Evolutionary conservation across 169 alveolate species (phyloP).

Genomic region (Plasmodium adleri): DNA sequence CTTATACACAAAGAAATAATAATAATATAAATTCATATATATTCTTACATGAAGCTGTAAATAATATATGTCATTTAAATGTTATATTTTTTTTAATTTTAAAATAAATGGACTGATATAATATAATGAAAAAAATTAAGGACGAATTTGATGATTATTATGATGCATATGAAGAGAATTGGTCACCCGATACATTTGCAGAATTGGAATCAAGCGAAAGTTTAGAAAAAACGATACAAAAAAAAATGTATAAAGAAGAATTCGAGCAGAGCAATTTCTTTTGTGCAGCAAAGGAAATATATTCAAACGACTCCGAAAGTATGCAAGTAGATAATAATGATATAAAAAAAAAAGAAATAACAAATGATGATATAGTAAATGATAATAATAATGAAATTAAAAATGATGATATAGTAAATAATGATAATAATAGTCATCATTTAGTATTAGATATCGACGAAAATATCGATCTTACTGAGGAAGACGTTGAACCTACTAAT

Average conservation of each 20-base stretch:
- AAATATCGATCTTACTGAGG: no score
- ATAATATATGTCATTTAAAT: no score
- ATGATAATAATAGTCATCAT: neutral
- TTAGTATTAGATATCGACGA: neutral
- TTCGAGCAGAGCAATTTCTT: slow-evolving; percentile 43
- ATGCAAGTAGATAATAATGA: slow-evolving; percentile 18
- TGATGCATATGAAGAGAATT: slow-evolving; percentile 57
- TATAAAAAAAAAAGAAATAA: neutral
- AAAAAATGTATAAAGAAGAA: slow-evolving; percentile 60
- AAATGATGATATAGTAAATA: neutral
- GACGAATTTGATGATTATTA: slow-evolving; percentile 66
- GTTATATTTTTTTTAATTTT: no score
- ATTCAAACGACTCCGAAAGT: slow-evolving; percentile 10
- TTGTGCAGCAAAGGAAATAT: slow-evolving; percentile 27
- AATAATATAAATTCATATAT: no score
- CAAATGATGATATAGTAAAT: neutral
- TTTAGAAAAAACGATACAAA: slow-evolving; percentile 55
- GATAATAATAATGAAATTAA: neutral
- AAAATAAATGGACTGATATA: neutral
- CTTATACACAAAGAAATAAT: no score
- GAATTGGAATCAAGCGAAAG: slow-evolving; percentile 63
- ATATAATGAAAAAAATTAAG: slow-evolving; percentile 35
- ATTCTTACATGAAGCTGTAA: no score
- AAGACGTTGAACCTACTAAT: neutral
- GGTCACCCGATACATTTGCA: slow-evolving; percentile 64